Conservation (phyloP, 345 rosid genomes). For the Cardiospermum halicacabum region DNA sequence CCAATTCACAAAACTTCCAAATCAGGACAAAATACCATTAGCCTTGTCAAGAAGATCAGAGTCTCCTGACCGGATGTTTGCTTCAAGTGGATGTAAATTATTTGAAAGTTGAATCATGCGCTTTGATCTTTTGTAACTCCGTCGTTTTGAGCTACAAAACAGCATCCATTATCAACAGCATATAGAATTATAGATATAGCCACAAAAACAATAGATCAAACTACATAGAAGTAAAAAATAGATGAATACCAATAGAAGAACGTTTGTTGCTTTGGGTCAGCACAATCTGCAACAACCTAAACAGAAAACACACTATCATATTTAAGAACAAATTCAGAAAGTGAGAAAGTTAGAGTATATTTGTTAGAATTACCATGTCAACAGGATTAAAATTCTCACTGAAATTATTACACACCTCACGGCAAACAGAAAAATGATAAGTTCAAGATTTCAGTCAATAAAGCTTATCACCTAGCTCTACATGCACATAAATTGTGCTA, state of each 20-base stretch:
- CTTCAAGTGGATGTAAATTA: conserved; percentile 55
- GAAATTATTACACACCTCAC: not conserved
- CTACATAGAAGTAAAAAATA: conserved; percentile 1
- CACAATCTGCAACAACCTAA: conserved; percentile 68
- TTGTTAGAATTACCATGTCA: not conserved
- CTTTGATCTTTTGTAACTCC: conserved; percentile 51
- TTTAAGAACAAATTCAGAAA: not conserved
- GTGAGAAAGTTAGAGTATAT: not conserved
- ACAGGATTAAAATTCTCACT: not conserved
- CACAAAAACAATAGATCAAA: conserved; percentile 9
- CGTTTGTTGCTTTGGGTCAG: conserved; percentile 93
- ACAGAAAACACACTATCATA: conserved; percentile 19
- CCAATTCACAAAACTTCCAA: not conserved
- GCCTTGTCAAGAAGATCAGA: conserved; percentile 52
- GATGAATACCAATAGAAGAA: conserved; percentile 66
- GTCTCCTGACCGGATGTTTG: conserved; percentile 37
- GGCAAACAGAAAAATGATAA: not conserved
- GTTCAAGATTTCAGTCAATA: too few species aligned
- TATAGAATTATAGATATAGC: conserved; percentile 6
- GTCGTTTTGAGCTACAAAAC: conserved; percentile 61
- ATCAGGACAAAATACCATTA: conserved; percentile 42
- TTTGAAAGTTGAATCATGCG: conserved; percentile 49
- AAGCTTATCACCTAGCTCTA: too few species aligned
- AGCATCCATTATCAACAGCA: conserved; percentile 2
- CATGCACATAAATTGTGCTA: too few species aligned